These are phyloP conservation scores for Blepharisma stoltei DNA, from an alignment of 73 alveolate species.

Conservation along the genomic window DNA sequence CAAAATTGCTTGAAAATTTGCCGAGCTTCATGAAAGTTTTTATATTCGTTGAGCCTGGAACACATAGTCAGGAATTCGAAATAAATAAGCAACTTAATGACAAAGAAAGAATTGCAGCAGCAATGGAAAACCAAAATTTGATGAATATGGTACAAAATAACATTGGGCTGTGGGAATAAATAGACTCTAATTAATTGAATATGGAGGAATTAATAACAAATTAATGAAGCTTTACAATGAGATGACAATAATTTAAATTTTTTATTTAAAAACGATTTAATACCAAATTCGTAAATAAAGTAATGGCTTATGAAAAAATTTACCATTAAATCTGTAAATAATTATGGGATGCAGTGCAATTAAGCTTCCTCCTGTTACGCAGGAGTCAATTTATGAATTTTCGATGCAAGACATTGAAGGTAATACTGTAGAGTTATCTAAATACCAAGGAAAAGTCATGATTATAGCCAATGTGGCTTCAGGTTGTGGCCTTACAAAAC, in stretches of 20 bases:
- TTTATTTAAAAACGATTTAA: too few species aligned
- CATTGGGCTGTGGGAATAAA: background rate
- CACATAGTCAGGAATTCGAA: constrained; percentile 69
- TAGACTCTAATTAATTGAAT: too few species aligned
- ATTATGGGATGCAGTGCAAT: too few species aligned
- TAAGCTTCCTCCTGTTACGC: background rate
- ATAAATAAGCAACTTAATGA: constrained; percentile 86
- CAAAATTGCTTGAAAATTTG: constrained; percentile 72
- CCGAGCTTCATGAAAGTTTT: constrained; percentile 76
- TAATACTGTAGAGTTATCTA: background rate
- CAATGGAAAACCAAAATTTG: constrained; percentile 65
- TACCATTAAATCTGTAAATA: too few species aligned
- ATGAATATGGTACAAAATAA: constrained; percentile 46
- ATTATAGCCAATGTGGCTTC: constrained; percentile 65
- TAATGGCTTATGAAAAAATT: too few species aligned
- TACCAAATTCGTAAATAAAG: too few species aligned
- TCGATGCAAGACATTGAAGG: constrained; percentile 21
- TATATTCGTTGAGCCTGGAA: constrained; percentile 75
- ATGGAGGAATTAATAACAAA: too few species aligned
- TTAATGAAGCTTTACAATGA: too few species aligned
- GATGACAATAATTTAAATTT: too few species aligned
- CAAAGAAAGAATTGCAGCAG: constrained; percentile 92
- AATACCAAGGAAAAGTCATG: constrained; percentile 32
- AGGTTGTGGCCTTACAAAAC: constrained; percentile 50
- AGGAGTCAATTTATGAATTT: constrained; percentile 24